Evolutionary conservation across 129 eudicot species (phyloP), one percentile per base, ranked within the genome.

Genomic region (Arctium lappa): DNA sequence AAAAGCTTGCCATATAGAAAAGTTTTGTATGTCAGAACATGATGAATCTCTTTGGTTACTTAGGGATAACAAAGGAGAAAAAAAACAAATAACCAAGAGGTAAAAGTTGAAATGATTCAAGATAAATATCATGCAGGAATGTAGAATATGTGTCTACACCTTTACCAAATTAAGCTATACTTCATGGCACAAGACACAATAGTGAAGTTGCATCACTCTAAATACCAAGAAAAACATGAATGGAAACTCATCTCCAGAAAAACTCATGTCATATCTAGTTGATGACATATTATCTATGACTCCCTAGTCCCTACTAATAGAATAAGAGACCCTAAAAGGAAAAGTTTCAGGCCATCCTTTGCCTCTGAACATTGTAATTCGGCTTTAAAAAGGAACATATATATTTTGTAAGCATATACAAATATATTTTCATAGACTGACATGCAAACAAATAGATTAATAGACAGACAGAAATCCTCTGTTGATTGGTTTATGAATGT

Each of bases 381-480:
- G n/a, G 16, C 27, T 22, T 50, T 13, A 12, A 50, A 50, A 53
- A 53, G 65, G 4, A 53, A 15, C 65, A 53, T 53, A 53, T 15
- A 15, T 15, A 15, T 15, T 50, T 53, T 13, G 27, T 53, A 13
- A 53, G 65, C 65, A 53, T 53, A 53, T 15, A 53, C 22, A 53
- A 53, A 13, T 53, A 13, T 77, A 34, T 15, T n/a, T 34, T 3
- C 34, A 22, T 74, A 74, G 15, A 22, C 62, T 40, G 33, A 74
- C 40, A 74, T 50, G 62, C 34, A 22, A 74, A 74, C 75, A 8
- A 44, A 69, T 40, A 34, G 70, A 77, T 42, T 73, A 31, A 31
- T 66, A 48, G 22, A 80, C 12, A 38, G 69, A 80, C 65, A 44
- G 44, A 79, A 6, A 50, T 76, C 68, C 60, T 77, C 44, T 30